Conservation (phyloP, 371 early-diverging fungal species). For the Syncephalastrum sp. region DNA sequence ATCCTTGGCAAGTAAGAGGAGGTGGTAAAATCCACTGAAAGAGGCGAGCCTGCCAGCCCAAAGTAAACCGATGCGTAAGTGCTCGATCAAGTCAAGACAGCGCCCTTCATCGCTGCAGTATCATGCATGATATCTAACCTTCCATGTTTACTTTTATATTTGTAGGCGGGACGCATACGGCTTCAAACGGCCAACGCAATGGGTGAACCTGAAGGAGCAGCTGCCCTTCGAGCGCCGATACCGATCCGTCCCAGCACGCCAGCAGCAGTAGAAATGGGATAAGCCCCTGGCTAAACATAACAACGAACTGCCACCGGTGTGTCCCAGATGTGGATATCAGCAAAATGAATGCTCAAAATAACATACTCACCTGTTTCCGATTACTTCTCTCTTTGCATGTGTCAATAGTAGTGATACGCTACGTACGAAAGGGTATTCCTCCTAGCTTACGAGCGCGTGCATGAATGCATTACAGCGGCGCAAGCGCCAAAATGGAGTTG, state of each 20-base stretch:
- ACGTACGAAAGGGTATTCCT: constrained; percentile 80
- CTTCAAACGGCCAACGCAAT: constrained; percentile 58
- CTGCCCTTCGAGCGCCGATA: constrained; percentile 54
- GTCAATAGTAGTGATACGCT: constrained; percentile 56
- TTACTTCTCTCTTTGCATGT: not conserved
- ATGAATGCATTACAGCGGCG: constrained; percentile 85
- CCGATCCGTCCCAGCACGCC: constrained; percentile 44
- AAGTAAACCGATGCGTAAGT: too few relatives aligned
- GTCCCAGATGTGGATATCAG: constrained; percentile 40
- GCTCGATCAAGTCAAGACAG: too few relatives aligned
- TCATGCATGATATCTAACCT: too few relatives aligned
- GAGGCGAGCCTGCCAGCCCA: too few relatives aligned
- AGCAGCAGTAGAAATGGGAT: constrained; percentile 56
- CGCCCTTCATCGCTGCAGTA: too few relatives aligned
- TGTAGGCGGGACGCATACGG: constrained; percentile 57
- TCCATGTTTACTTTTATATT: not conserved
- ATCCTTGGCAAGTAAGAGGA: constrained; percentile 16
- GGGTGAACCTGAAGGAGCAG: constrained; percentile 46
- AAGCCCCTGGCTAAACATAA: constrained; percentile 41
- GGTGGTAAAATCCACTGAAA: too few relatives aligned
- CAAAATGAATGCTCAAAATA: not conserved
- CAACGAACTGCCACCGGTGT: constrained; percentile 48
- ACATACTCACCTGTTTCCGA: not conserved
- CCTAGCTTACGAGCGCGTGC: constrained; percentile 61
- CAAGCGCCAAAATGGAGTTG: constrained; percentile 52